phyloP scores from a whole-genome alignment of 495 filamentous ascomycete species.

The Cercophora samala region DNA sequence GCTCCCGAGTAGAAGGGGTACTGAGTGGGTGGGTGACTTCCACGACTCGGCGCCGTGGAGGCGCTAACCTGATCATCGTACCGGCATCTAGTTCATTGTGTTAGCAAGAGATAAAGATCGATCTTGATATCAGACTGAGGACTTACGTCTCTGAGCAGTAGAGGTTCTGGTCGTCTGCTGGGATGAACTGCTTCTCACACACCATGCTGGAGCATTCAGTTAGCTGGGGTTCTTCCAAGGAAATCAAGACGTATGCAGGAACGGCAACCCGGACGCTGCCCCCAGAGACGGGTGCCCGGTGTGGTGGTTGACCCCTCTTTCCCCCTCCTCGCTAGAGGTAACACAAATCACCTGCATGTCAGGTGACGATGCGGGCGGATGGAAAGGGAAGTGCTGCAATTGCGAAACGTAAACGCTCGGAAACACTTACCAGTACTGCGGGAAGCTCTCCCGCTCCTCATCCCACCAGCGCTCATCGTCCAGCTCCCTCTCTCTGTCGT shows the following conservation, averaged over 20 bases:
- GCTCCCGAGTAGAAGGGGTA: conserved; percentile 39
- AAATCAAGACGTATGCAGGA: conserved; percentile 39
- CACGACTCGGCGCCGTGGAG: conserved; percentile 28
- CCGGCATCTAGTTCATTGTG: conserved; percentile 42
- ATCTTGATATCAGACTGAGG: conserved; percentile 7
- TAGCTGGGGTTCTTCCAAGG: conserved; percentile 11
- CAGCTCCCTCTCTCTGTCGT: conserved; percentile 44
- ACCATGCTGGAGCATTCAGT: conserved; percentile 43
- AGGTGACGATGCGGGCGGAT: conserved; percentile 43
- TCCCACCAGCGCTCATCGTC: conserved; percentile 48
- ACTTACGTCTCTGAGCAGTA: conserved; percentile 53
- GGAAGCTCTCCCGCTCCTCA: conserved; percentile 50
- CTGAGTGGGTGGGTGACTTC: conserved; percentile 25
- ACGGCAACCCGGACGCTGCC: conserved; percentile 28
- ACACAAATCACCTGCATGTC: conserved; percentile 40
- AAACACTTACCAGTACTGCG: conserved; percentile 48
- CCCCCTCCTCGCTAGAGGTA: conserved; percentile 24
- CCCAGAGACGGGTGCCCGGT: background rate
- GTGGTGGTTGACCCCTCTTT: conserved; percentile 1
- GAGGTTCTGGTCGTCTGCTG: conserved; percentile 41
- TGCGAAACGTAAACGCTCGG: conserved; percentile 22
- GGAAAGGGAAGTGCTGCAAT: conserved; percentile 33
- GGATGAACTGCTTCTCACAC: conserved; percentile 51
- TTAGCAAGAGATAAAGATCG: background rate
- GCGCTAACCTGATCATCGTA: conserved; percentile 39